Evolutionary conservation across 2,329 filamentous ascomycete species (phyloP).

Genomic region (Fusarium sp.): DNA sequence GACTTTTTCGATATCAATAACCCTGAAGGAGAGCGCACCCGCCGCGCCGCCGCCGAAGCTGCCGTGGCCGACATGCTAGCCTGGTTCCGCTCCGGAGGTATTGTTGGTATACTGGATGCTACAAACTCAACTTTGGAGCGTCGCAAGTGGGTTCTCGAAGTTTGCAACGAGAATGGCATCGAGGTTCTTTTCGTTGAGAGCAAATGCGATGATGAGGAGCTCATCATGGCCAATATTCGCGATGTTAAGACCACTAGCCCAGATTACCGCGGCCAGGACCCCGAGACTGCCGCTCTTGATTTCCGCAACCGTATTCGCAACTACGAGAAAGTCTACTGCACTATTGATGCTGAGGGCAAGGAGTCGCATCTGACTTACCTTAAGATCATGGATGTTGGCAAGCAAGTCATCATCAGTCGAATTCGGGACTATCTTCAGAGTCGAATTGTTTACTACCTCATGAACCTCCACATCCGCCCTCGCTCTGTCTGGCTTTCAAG

Average conservation of each 20-base stretch:
- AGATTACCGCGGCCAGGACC: slow-evolving; percentile 94
- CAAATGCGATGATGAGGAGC: slow-evolving; percentile 92
- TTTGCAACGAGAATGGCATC: slow-evolving; percentile 78
- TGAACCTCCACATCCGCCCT: slow-evolving; percentile 98
- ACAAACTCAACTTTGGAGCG: slow-evolving; percentile 95
- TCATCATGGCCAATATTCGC: slow-evolving; percentile 98
- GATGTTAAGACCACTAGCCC: slow-evolving; percentile 97
- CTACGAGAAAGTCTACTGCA: slow-evolving; percentile 97
- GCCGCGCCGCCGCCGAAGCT: slow-evolving; percentile 88
- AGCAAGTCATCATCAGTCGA: slow-evolving; percentile 96
- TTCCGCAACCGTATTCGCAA: slow-evolving; percentile 95
- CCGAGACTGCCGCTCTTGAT: slow-evolving; percentile 88
- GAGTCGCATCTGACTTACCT: slow-evolving; percentile 92
- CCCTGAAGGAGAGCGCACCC: slow-evolving; percentile 87
- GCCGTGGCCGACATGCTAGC: slow-evolving; percentile 93
- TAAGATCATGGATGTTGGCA: slow-evolving; percentile 96
- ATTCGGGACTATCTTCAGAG: slow-evolving; percentile 98
- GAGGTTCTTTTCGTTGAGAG: slow-evolving; percentile 97
- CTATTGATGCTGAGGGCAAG: slow-evolving; percentile 82
- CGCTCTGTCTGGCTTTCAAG: slow-evolving; percentile 96
- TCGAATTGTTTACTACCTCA: slow-evolving; percentile 96
- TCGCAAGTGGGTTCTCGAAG: slow-evolving; percentile 89
- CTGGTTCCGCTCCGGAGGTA: slow-evolving; percentile 86
- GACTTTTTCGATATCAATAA: slow-evolving; percentile 97
- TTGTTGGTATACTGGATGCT: slow-evolving; percentile 94